These are phyloP conservation scores for Bothriochloa decipiens DNA, from an alignment of 176 grass and related monocot species.

Conservation along the genomic window DNA sequence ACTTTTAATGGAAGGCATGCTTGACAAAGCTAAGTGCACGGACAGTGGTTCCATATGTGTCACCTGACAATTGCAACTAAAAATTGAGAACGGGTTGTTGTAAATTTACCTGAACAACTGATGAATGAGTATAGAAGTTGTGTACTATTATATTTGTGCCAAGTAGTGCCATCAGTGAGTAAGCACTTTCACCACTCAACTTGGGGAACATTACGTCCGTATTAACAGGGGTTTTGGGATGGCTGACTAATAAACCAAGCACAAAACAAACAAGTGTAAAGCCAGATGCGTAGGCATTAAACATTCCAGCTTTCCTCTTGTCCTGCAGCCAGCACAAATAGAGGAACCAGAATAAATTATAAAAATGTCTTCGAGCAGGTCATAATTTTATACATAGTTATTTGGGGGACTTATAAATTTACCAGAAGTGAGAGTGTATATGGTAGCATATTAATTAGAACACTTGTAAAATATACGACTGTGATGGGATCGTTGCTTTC, in stretches of 20 bases:
- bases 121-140: slow-evolving; percentile 83
- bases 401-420: slow-evolving; percentile 31
- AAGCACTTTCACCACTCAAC: slow-evolving; percentile 80
- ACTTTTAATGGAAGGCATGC: not conserved
- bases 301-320: slow-evolving; percentile 9
- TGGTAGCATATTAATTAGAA: slow-evolving; percentile 59
- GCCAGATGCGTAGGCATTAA: too few species aligned
- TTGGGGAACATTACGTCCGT: too few species aligned
- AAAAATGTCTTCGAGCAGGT: slow-evolving; percentile 1
- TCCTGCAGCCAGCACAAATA: slow-evolving; percentile 40
- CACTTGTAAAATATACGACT: slow-evolving; percentile 49
- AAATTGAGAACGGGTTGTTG: not conserved
- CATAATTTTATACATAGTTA: not conserved
- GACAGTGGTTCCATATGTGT: not conserved
- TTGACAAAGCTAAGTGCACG: not conserved
- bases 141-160: slow-evolving; percentile 82
- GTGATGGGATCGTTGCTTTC: slow-evolving; percentile 45
- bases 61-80: not conserved
- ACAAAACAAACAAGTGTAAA: too few species aligned
- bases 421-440: slow-evolving; percentile 51
- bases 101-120: slow-evolving; percentile 65
- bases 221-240: too few species aligned
- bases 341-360: slow-evolving; percentile 19
- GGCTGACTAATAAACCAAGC: too few species aligned
- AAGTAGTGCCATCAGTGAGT: slow-evolving; percentile 85